Percentiles rank a stretch among this genome's conserved stretches.
Evolutionary conservation across 345 rosid genomes (phyloP).

Genomic region (Hypericum androsaemum): DNA sequence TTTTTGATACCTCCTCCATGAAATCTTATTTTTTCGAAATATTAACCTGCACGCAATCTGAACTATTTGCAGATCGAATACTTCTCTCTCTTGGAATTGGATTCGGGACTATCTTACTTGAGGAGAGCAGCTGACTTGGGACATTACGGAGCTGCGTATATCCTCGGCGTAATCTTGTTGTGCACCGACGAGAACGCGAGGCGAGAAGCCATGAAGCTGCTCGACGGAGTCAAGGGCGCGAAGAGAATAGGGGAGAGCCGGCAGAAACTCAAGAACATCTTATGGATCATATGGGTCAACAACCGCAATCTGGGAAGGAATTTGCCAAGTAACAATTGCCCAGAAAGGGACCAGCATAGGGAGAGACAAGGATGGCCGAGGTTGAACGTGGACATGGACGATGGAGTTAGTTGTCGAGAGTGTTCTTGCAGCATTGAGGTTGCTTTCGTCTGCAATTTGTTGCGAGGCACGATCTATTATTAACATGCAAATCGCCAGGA

Average conservation of each 20-base stretch:
- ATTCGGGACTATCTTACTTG: conserved; percentile 4
- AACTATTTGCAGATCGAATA: conserved; percentile 3
- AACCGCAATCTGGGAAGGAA: conserved; percentile 1
- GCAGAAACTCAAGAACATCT: neutral
- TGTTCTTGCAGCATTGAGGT: conserved; percentile 10
- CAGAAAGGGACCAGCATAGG: neutral
- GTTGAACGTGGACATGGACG: neutral
- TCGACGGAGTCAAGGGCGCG: neutral
- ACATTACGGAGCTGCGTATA: conserved; percentile 12
- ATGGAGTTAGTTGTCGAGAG: conserved; percentile 3
- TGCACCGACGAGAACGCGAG: neutral
- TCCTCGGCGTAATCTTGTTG: conserved; percentile 5
- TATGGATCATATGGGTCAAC: neutral
- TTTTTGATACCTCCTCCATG: too few species aligned
- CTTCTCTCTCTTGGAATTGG: conserved; percentile 1
- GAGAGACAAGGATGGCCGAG: conserved; percentile 7
- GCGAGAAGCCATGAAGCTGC: conserved; percentile 2
- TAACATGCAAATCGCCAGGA: too few species aligned
- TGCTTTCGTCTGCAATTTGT: neutral
- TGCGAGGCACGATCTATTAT: neutral
- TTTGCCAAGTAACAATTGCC: neutral
- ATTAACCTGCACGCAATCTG: neutral
- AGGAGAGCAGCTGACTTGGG: conserved; percentile 4
- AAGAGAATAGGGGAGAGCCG: conserved; percentile 2
- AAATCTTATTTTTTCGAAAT: too few species aligned